These are phyloP conservation scores for Nemania sp. DNA, from an alignment of 2,329 filamentous ascomycete species.

Conservation along the genomic window DNA sequence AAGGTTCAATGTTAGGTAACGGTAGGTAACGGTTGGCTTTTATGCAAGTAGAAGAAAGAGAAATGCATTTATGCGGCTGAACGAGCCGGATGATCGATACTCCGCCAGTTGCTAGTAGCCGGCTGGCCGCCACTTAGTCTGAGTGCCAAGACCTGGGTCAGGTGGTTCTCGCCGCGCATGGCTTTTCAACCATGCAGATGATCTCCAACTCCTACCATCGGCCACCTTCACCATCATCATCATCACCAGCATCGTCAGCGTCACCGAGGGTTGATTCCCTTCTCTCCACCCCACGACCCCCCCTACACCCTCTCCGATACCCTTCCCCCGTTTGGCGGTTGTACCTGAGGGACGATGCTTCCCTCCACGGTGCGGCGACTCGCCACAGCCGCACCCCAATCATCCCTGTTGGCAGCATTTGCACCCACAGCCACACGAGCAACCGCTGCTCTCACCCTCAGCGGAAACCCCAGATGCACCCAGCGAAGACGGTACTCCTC, in stretches of 20 bases:
- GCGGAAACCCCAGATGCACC: constrained; percentile 57
- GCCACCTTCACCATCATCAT: constrained; percentile 23
- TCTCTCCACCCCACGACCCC: background rate
- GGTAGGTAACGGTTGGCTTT: no score
- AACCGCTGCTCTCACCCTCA: constrained; percentile 51
- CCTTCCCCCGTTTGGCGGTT: background rate
- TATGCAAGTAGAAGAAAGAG: background rate
- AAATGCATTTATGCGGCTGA: constrained; percentile 5
- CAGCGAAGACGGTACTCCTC: constrained; percentile 68
- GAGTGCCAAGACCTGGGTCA: constrained; percentile 30
- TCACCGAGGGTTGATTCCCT: constrained; percentile 11
- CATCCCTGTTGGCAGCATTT: constrained; percentile 58
- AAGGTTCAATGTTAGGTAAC: no score
- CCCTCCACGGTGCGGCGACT: constrained; percentile 68
- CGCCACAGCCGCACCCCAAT: constrained; percentile 61
- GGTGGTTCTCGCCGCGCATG: constrained; percentile 31
- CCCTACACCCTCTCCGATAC: background rate
- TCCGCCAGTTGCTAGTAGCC: constrained; percentile 21
- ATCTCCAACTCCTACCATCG: constrained; percentile 30
- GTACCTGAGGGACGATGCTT: constrained; percentile 58
- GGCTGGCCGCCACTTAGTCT: constrained; percentile 1
- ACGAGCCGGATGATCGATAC: constrained; percentile 34
- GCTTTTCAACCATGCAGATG: constrained; percentile 35
- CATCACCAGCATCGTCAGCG: constrained; percentile 20
- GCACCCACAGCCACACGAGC: constrained; percentile 57